phyloP scores from a whole-genome alignment of 169 alveolate genomes.

The Plasmodium blacklocki region DNA sequence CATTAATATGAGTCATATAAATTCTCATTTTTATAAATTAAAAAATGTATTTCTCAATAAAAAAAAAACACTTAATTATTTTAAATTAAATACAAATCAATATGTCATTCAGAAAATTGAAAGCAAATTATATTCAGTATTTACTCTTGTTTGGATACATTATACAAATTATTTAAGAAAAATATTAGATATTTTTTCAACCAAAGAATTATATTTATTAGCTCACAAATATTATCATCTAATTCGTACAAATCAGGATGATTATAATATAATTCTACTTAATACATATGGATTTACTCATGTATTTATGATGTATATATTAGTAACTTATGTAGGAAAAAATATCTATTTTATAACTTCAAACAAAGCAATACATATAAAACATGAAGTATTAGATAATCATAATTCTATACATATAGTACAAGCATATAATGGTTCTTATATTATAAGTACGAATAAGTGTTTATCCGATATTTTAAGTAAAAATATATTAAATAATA shows the following conservation, averaged over 20 bases:
- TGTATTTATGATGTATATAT: conserved; percentile 36
- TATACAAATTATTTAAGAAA: conserved; percentile 71
- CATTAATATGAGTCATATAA: conserved; percentile 56
- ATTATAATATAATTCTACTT: conserved; percentile 36
- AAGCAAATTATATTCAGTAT: conserved; percentile 49
- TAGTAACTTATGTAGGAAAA: conserved; percentile 1
- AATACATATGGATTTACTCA: conserved; percentile 68
- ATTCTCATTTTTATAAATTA: conserved; percentile 29
- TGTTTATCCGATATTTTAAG: conserved; percentile 16
- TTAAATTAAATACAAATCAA: conserved; percentile 59
- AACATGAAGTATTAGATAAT: conserved; percentile 10
- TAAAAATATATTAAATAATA: not conserved
- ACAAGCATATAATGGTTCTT: conserved; percentile 23
- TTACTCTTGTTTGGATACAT: conserved; percentile 68
- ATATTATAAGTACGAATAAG: conserved; percentile 5
- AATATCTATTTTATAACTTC: conserved; percentile 45
- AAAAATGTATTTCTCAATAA: conserved; percentile 34
- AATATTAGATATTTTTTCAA: conserved; percentile 48
- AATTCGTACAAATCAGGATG: conserved; percentile 32
- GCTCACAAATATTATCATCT: conserved; percentile 41
- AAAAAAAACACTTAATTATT: conserved; percentile 38
- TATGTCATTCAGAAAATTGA: conserved; percentile 42
- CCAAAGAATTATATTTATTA: conserved; percentile 23
- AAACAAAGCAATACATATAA: conserved; percentile 24
- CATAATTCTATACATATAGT: conserved; percentile 21